Percentiles rank a stretch among this genome's conserved stretches.
These are phyloP conservation scores for Postia placenta DNA, from an alignment of 768 basidiomycete genomes.

Conservation along the genomic window DNA sequence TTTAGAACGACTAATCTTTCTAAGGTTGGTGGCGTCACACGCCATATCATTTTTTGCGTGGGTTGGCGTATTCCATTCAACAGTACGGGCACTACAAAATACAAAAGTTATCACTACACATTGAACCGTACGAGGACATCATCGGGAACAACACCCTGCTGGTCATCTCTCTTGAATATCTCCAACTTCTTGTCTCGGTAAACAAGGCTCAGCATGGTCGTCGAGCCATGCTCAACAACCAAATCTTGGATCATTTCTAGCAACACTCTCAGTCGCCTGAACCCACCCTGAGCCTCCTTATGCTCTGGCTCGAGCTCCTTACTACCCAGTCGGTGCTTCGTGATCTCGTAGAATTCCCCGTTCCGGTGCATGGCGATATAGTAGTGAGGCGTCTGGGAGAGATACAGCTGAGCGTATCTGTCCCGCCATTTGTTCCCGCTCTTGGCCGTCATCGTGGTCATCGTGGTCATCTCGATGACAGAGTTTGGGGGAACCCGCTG, in stretches of 20 bases:
- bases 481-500: conserved; percentile 28
- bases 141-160: conserved; percentile 41
- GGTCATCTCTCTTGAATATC: conserved; percentile 42
- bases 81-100: too few relatives aligned
- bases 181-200: conserved; percentile 36
- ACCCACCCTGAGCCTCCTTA: conserved; percentile 21
- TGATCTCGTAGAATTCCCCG: conserved; percentile 46
- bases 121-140: conserved; percentile 28
- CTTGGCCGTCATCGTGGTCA: conserved; percentile 12
- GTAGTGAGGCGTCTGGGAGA: conserved; percentile 61
- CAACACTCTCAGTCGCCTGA: conserved; percentile 25
- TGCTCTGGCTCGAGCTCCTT: conserved; percentile 17
- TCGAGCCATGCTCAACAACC: conserved; percentile 46
- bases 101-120: too few relatives aligned
- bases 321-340: conserved; percentile 32
- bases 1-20: too few relatives aligned
- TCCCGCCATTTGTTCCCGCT: conserved; percentile 51
- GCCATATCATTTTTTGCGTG: too few relatives aligned
- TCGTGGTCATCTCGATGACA: conserved; percentile 25
- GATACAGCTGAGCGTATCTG: conserved; percentile 57
- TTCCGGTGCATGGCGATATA: conserved; percentile 52
- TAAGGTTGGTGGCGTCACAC: too few relatives aligned
- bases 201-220: conserved; percentile 50
- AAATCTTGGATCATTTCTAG: conserved; percentile 37
- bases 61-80: too few relatives aligned